Conservation (phyloP, 176 grass and related monocot species). For the Bolboschoenus planiculmis region DNA sequence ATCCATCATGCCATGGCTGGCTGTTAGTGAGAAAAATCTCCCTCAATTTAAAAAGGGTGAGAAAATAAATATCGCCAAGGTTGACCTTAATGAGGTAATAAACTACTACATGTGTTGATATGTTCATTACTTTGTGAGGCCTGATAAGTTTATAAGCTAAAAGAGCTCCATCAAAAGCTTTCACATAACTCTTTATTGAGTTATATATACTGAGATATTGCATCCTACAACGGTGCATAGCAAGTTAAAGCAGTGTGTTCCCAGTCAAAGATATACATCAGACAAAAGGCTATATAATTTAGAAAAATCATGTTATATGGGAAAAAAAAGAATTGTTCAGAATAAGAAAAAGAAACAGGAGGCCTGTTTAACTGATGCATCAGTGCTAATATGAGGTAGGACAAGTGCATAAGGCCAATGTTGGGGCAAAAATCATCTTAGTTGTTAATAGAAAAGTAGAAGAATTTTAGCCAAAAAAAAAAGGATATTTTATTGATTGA, state of each 20-base stretch:
- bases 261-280: not conserved
- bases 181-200: not conserved
- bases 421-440: not conserved
- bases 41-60: conserved; percentile 66
- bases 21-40: conserved; percentile 70
- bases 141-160: not conserved
- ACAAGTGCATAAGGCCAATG: not conserved
- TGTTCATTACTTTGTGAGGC: conserved; percentile 30
- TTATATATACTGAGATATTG: conserved; percentile 2
- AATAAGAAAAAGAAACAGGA: not conserved
- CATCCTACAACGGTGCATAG: not conserved
- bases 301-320: not conserved
- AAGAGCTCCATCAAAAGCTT: not conserved
- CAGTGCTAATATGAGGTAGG: not conserved
- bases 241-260: not conserved
- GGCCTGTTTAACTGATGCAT: not conserved
- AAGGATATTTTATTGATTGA: no score
- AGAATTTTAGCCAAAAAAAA: no score
- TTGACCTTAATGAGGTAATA: conserved; percentile 83
- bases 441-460: not conserved
- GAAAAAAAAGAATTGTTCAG: not conserved
- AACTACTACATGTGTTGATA: conserved; percentile 4
- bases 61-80: conserved; percentile 54
- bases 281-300: not conserved
- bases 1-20: conserved; percentile 93